A percentile compares a stretch with the other conserved stretches of the same genome.
These are phyloP conservation scores for Fusarium brachygibbosum DNA, from an alignment of 2,329 filamentous ascomycete genomes.

Conservation along the genomic window DNA sequence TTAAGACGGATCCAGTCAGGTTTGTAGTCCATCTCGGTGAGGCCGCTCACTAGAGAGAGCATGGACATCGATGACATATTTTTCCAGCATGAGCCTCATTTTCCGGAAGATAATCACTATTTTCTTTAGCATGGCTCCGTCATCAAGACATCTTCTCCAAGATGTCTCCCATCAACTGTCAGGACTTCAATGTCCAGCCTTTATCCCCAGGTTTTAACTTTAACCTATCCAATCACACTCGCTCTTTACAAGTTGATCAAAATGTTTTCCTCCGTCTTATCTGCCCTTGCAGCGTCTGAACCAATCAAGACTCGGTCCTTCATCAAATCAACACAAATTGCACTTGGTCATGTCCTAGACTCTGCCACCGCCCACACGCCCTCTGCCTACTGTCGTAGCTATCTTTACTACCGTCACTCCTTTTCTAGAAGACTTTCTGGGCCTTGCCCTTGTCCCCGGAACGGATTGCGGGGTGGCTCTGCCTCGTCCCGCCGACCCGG, in stretches of 20 bases:
- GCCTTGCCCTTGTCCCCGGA: conserved; percentile 32
- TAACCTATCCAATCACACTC: conserved; percentile 28
- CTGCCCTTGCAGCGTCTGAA: conserved; percentile 18
- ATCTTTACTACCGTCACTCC: conserved; percentile 41
- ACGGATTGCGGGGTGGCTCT: conserved; percentile 37
- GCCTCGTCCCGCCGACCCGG: conserved; percentile 45
- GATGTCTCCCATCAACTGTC: conserved; percentile 12
- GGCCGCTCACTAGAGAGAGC: background rate
- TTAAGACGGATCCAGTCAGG: conserved; percentile 8
- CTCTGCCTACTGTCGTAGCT: background rate
- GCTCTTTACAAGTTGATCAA: conserved; percentile 32
- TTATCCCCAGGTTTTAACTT: conserved; percentile 39
- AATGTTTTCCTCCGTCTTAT: conserved; percentile 43
- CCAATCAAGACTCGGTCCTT: conserved; percentile 38
- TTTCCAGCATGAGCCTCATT: conserved; percentile 6
- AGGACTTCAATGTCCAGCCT: conserved; percentile 19
- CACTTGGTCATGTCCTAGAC: conserved; percentile 43
- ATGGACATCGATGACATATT: background rate
- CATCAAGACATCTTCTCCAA: background rate
- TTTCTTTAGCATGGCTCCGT: background rate
- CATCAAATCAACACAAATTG: conserved; percentile 43
- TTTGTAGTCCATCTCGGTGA: conserved; percentile 26
- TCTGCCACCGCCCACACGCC: conserved; percentile 23
- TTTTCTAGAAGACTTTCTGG: conserved; percentile 44
- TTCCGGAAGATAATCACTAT: background rate